Evolutionary conservation across 148 eudicot genomes (phyloP).

Genomic region (Dysphania ambrosioides): DNA sequence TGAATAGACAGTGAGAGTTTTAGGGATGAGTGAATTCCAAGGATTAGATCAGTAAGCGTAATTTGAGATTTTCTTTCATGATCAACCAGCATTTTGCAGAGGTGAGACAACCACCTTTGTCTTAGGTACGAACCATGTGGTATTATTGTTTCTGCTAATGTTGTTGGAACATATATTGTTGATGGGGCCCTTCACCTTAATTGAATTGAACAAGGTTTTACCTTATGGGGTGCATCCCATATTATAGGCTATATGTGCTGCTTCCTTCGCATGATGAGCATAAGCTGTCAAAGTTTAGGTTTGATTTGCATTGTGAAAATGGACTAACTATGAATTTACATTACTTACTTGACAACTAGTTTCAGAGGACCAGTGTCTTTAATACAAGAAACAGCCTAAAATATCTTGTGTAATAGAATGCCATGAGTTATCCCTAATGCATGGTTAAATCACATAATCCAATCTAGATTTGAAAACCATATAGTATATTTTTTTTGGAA

Average conservation of each 20-base stretch:
- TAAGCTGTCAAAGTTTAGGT: too few species aligned
- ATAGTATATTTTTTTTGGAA: neutral
- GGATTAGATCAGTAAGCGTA: constrained; percentile 5
- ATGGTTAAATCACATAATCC: too few species aligned
- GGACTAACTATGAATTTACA: too few species aligned
- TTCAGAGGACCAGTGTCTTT: too few species aligned
- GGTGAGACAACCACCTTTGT: constrained; percentile 25
- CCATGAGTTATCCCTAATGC: too few species aligned
- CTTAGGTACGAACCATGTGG: constrained; percentile 14
- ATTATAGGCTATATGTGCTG: neutral
- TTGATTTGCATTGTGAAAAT: too few species aligned
- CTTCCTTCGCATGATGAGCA: neutral
- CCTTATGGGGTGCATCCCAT: constrained; percentile 5
- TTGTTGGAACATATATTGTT: constrained; percentile 5
- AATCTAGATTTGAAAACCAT: neutral
- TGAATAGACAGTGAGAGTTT: neutral
- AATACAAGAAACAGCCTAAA: too few species aligned
- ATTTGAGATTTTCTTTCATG: constrained; percentile 26
- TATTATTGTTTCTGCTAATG: constrained; percentile 16
- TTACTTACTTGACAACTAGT: too few species aligned
- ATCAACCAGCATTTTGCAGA: constrained; percentile 32
- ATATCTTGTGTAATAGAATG: too few species aligned
- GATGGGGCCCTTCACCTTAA: neutral
- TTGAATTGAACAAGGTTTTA: constrained; percentile 2
- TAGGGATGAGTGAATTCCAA: constrained; percentile 18